phyloP scores from a whole-genome alignment of 306 rosid species.

The Chamaecrista fasciculata region DNA sequence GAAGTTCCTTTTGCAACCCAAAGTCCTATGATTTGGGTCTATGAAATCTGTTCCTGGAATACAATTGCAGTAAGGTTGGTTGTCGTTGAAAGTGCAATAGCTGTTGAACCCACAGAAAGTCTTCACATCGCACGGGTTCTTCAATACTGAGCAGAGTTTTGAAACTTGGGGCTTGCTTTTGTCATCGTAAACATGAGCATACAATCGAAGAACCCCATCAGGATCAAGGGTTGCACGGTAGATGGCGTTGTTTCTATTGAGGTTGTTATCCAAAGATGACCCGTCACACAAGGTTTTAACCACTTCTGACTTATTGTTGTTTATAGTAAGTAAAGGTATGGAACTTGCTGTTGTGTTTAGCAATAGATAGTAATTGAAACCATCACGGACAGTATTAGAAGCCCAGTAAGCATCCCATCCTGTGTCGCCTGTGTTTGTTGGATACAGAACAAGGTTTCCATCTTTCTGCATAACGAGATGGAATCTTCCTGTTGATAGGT shows the following conservation, averaged over 20 bases:
- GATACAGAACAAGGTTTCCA: constrained; percentile 36
- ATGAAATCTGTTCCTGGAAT: background rate
- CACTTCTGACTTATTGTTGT: background rate
- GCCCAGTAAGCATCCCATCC: constrained; percentile 18
- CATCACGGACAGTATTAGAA: background rate
- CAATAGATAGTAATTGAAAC: background rate
- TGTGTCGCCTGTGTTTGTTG: background rate
- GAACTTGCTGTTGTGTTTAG: constrained; percentile 27
- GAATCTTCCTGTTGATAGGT: constrained; percentile 23
- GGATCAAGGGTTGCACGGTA: constrained; percentile 27
- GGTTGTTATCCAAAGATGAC: background rate
- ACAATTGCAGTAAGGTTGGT: constrained; percentile 18
- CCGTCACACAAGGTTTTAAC: background rate
- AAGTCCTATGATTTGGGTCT: constrained; percentile 5
- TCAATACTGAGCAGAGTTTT: rapidly evolving
- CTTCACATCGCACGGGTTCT: background rate
- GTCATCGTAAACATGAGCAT: background rate
- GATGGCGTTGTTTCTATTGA: background rate
- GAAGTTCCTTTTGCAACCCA: constrained; percentile 33
- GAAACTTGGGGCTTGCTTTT: rapidly evolving
- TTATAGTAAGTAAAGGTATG: background rate
- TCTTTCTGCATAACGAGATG: constrained; percentile 31
- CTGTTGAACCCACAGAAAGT: constrained; percentile 34
- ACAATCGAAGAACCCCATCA: constrained; percentile 34
- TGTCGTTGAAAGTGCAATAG: constrained; percentile 23